Evolutionary conservation across 2,329 filamentous ascomycete genomes (phyloP).

Genomic region (Knufia petricola): DNA sequence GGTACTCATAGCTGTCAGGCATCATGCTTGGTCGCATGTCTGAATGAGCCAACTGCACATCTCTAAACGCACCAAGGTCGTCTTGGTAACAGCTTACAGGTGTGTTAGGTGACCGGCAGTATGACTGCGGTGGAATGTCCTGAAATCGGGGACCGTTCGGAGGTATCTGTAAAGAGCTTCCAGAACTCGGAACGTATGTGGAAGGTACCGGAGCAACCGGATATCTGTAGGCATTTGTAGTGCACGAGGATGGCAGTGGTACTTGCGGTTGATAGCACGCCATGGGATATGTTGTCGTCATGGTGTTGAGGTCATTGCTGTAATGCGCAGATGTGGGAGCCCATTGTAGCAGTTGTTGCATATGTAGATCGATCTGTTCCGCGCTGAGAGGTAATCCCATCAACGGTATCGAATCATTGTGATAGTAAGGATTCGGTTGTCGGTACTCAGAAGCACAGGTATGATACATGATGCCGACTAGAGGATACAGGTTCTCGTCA

Average conservation of each 20-base stretch:
- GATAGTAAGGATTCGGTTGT: neutral
- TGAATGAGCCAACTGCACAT: conserved; percentile 19
- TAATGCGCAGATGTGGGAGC: neutral
- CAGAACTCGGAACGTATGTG: neutral
- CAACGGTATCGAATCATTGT: neutral
- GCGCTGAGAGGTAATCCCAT: conserved; percentile 9
- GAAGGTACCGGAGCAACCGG: neutral
- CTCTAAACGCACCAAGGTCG: conserved; percentile 11
- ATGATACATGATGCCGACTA: neutral
- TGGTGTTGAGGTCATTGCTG: neutral
- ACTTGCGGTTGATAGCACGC: neutral
- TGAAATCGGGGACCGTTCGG: neutral
- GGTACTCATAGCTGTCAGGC: conserved; percentile 11
- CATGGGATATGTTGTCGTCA: neutral
- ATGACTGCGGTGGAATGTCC: neutral
- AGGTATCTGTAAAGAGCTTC: neutral
- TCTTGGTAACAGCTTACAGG: conserved; percentile 5
- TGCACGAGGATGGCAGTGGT: neutral
- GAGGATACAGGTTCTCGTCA: neutral
- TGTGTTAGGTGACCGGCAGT: conserved; percentile 3
- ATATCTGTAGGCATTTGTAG: neutral
- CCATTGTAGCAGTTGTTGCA: conserved; percentile 21
- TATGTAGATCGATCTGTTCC: conserved; percentile 20
- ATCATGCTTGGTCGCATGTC: conserved; percentile 20
- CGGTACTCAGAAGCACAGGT: neutral